Percentiles rank a stretch among this genome's conserved stretches.
Evolutionary conservation across 1,284 basidiomycete species (phyloP).

Genomic region (Fomitopsis palustris): DNA sequence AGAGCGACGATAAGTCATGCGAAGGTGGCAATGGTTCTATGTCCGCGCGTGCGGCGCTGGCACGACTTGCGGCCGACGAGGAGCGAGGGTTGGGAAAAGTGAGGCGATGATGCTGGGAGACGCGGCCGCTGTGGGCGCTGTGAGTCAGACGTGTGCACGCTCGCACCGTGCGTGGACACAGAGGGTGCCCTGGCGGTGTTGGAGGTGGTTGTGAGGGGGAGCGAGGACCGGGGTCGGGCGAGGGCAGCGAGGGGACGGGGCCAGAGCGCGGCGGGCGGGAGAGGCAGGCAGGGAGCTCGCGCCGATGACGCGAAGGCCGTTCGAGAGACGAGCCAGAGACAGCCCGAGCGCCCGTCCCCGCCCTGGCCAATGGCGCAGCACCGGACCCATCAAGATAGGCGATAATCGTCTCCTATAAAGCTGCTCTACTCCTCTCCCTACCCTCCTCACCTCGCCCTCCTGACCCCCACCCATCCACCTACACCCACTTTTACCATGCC

Average conservation of each 20-base stretch:
- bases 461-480: background rate
- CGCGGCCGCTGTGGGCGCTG: background rate
- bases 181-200: background rate
- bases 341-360: background rate
- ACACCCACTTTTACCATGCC: slow-evolving; percentile 14
- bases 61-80: background rate
- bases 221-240: background rate
- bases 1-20: background rate
- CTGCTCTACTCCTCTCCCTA: slow-evolving; percentile 3
- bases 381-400: slow-evolving; percentile 14
- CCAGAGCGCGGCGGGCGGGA: background rate
- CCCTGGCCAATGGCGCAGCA: background rate
- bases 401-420: slow-evolving; percentile 13
- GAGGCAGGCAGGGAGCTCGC: background rate
- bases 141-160: background rate
- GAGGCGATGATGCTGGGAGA: background rate
- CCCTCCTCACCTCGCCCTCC: slow-evolving; percentile 8
- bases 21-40: background rate
- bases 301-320: background rate
- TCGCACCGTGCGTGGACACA: background rate
- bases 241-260: background rate
- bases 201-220: background rate
- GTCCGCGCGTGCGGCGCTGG: background rate
- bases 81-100: background rate
- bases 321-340: background rate